A percentile compares a stretch with the other conserved stretches of the same genome.
Evolutionary conservation across 208 protist genomes (phyloP).

Genomic region (Histomonas meleagridis): DNA sequence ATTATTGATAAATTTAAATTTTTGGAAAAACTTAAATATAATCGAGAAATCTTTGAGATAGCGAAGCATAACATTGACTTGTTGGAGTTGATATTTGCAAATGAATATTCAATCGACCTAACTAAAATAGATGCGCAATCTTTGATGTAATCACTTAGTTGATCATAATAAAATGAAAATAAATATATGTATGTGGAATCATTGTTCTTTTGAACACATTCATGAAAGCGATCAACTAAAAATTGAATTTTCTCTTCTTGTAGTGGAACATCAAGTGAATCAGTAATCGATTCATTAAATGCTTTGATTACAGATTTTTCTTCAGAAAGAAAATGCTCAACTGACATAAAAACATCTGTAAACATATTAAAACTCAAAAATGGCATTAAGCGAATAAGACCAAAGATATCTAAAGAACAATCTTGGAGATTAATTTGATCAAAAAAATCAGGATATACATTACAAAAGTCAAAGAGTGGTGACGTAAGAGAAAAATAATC

Average conservation of each 20-base stretch:
- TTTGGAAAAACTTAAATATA: background rate
- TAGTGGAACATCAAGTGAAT: background rate
- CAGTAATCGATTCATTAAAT: background rate
- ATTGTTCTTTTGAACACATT: background rate
- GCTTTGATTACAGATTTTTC: background rate
- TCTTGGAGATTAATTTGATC: too few relatives aligned
- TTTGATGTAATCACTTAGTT: background rate
- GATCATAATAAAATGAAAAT: background rate
- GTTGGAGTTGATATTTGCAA: background rate
- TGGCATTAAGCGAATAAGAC: too few relatives aligned
- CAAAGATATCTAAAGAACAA: too few relatives aligned
- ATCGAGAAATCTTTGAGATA: background rate
- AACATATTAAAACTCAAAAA: background rate
- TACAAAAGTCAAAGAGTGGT: too few relatives aligned
- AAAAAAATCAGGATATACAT: too few relatives aligned
- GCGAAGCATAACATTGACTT: background rate
- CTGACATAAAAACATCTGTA: too few relatives aligned
- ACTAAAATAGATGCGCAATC: background rate
- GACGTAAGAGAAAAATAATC: too few relatives aligned
- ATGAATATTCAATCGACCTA: background rate
- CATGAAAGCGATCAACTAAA: background rate
- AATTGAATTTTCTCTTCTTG: background rate
- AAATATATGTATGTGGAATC: background rate
- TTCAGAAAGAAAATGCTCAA: too few relatives aligned
- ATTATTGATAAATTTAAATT: background rate